These are phyloP conservation scores for Aspergillus egyptiacus DNA, from an alignment of 495 filamentous ascomycete genomes.

Conservation along the genomic window DNA sequence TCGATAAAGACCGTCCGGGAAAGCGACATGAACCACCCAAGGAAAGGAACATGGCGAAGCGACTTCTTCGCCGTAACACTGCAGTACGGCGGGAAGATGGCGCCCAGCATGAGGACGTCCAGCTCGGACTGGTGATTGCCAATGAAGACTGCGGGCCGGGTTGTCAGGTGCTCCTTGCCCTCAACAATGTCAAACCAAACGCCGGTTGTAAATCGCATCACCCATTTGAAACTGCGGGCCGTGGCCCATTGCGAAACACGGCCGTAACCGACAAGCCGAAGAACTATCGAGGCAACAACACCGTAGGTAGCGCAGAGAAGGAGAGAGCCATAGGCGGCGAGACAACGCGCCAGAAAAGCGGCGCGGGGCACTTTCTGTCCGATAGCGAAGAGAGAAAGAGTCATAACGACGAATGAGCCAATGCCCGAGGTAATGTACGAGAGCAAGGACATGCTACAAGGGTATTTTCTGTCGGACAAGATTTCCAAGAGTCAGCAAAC, in stretches of 20 bases:
- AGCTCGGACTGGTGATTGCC: constrained; percentile 94
- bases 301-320: constrained; percentile 66
- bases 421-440: constrained; percentile 47
- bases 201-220: constrained; percentile 70
- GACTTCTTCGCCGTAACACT: constrained; percentile 89
- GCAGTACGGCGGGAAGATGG: constrained; percentile 84
- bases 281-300: constrained; percentile 61
- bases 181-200: constrained; percentile 71
- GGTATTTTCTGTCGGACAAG: background rate
- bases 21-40: constrained; percentile 95
- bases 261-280: constrained; percentile 65
- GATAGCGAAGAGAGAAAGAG: constrained; percentile 52
- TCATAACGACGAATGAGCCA: constrained; percentile 49
- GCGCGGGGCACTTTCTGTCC: constrained; percentile 49
- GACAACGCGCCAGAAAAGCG: constrained; percentile 63
- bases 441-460: constrained; percentile 34
- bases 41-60: constrained; percentile 71
- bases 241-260: constrained; percentile 82
- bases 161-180: constrained; percentile 57
- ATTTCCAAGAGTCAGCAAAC: background rate
- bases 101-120: constrained; percentile 84
- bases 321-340: constrained; percentile 66
- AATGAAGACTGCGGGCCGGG: constrained; percentile 82
- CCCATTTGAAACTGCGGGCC: constrained; percentile 72
- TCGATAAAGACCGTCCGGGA: constrained; percentile 93